Base-by-base conservation (phyloP, 1,284 basidiomycete genomes). In the Cryptococcus maquisensis region DNA sequence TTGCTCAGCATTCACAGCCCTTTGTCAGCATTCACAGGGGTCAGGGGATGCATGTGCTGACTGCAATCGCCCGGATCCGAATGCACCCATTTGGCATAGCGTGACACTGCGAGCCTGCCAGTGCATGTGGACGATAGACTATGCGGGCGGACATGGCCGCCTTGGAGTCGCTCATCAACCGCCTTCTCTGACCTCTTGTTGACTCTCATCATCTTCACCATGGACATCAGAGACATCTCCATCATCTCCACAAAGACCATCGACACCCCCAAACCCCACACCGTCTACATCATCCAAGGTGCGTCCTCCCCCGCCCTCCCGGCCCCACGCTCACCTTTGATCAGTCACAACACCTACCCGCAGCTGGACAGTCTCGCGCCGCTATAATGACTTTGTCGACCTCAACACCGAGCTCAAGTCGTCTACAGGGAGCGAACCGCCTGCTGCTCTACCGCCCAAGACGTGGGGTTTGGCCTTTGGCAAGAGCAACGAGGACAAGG, bases 311-410 rank as follows among this genome's bases (percentile, higher is more conserved):
- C 46, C 20, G 24, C 5, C 20, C 23, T 40, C 47, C n/a, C 32
- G 21, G 13, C 23, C 32, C n/a, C 23, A 13, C 9, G 41, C 9
- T 23, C 18, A 32, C 26, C 26, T 5, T 16, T n/a, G n/a, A 44
- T 8, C 55, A 76, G 74, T 77, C 39, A 63, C 74, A 5, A 77
- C 75, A 2, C 72, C 74, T 1, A 77, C 68, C 12, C 85, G 88
- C 59, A 86, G 89, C 70, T 97, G 93, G 93, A 84, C 87, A 43
- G 89, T 96, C 79, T 89, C 88, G 82, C 81, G 88, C 56, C 87
- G 94, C 52, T 97, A 96, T 78, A 94, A 90, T 41, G 92, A 96
- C 73, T 97, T 98, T 77, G 83, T 83, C 63, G 85, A 90, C 60
- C 84, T 98, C 21, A 82, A 96, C 74, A 82, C 82, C 37, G 87